Conservation (phyloP, 2,329 filamentous ascomycete genomes). For the Cercospora sesami region DNA sequence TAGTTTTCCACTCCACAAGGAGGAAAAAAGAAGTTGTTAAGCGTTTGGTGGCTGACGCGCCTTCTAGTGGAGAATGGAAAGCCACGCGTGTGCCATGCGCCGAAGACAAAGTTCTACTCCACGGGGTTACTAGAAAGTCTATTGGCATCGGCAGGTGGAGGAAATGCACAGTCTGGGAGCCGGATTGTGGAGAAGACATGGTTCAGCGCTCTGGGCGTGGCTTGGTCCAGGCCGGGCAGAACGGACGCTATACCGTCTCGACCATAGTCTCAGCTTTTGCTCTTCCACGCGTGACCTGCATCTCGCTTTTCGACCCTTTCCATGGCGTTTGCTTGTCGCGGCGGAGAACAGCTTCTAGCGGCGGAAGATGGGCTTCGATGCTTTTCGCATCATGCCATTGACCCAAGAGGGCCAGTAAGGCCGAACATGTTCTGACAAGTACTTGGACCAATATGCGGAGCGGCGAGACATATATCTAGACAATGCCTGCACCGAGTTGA, state of each 20-base stretch:
- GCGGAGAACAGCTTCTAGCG: constrained; percentile 1
- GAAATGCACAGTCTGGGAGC: not conserved
- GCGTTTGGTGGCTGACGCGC: not conserved
- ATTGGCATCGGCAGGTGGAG: not conserved
- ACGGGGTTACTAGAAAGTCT: not conserved
- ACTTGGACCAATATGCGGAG: not conserved
- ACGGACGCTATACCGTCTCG: not conserved
- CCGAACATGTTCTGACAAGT: not conserved
- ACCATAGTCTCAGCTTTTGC: not conserved
- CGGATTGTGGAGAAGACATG: constrained; percentile 1
- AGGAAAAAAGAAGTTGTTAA: not conserved
- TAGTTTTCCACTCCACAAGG: not conserved
- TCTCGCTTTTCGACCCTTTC: not conserved
- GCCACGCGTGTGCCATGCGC: constrained; percentile 2
- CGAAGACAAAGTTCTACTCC: not conserved
- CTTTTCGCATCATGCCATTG: constrained; percentile 3
- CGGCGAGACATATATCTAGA: not conserved
- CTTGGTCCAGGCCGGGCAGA: not conserved
- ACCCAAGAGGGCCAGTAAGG: not conserved
- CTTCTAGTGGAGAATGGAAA: not conserved
- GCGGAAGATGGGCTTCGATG: not conserved
- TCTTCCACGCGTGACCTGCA: not conserved
- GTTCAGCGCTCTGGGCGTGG: not conserved
- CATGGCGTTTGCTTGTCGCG: constrained; percentile 3
- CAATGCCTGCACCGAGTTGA: constrained; percentile 1